A percentile compares a stretch with the other conserved stretches of the same genome.
Evolutionary conservation across 1,139 yeast species (phyloP).

Genomic region (Candida sanyaensis): DNA sequence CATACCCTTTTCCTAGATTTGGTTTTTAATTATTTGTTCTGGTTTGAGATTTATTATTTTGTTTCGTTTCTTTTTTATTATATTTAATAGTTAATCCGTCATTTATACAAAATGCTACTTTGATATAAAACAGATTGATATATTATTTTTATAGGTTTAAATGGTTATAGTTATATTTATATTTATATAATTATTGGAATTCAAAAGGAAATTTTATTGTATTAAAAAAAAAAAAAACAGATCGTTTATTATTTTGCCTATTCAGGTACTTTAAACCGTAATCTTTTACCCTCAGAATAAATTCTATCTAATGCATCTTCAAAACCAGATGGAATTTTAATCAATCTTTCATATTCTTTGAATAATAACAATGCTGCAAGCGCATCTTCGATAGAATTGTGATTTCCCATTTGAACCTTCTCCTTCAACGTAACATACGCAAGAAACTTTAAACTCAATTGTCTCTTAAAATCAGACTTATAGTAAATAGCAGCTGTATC

Average conservation of each 20-base stretch:
- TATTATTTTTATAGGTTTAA: not conserved
- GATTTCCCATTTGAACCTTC: slow-evolving; percentile 88
- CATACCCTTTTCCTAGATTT: not conserved
- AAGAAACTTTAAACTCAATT: slow-evolving; percentile 82
- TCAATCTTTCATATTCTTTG: slow-evolving; percentile 60
- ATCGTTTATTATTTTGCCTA: slow-evolving; percentile 1
- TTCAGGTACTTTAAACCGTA: slow-evolving; percentile 46
- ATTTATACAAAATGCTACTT: not conserved
- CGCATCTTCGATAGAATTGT: slow-evolving; percentile 97
- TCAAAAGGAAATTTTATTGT: not conserved
- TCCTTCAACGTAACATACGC: slow-evolving; percentile 77
- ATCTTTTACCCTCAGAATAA: slow-evolving; percentile 70
- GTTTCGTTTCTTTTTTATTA: not conserved
- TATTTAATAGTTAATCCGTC: not conserved
- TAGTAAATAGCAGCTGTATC: slow-evolving; percentile 86
- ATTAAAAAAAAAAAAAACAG: too few relatives aligned
- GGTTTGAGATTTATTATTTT: not conserved
- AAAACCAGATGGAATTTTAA: slow-evolving; percentile 58
- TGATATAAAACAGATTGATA: not conserved
- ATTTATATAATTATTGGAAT: not conserved
- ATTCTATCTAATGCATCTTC: slow-evolving; percentile 63
- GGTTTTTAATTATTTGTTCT: not conserved
- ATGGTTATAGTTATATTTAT: not conserved
- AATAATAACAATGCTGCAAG: slow-evolving; percentile 79
- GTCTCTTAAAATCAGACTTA: slow-evolving; percentile 68